A percentile compares a stretch with the other conserved stretches of the same genome.
phyloP scores from a whole-genome alignment of 129 eudicot genomes.

The Dittrichia graveolens region DNA sequence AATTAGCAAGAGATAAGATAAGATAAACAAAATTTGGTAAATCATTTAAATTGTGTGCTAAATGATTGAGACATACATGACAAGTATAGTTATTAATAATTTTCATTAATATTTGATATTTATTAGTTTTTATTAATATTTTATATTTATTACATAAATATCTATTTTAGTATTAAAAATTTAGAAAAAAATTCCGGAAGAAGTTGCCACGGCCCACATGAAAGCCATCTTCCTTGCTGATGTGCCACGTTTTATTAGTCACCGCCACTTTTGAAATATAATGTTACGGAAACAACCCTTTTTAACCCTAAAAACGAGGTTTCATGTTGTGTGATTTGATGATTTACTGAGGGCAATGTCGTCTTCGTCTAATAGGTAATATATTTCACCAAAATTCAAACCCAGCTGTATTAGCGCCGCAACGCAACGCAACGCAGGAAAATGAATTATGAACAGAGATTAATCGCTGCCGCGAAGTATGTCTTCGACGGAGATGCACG shows the following conservation, averaged over 20 bases:
- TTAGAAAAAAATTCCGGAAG: too few relatives aligned
- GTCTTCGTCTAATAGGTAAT: not conserved
- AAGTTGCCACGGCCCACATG: too few relatives aligned
- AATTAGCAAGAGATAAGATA: too few relatives aligned
- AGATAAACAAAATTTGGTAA: too few relatives aligned
- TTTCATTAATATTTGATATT: too few relatives aligned
- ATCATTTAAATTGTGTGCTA: too few relatives aligned
- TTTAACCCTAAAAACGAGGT: not conserved
- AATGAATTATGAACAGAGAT: constrained; percentile 68
- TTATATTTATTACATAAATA: too few relatives aligned
- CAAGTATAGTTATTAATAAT: too few relatives aligned
- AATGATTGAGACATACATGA: too few relatives aligned
- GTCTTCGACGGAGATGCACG: constrained; percentile 59
- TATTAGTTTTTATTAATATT: too few relatives aligned
- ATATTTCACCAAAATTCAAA: constrained; percentile 33
- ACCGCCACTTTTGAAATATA: not conserved
- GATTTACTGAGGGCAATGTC: not conserved
- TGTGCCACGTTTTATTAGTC: constrained; percentile 22
- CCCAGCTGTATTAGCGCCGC: constrained; percentile 30
- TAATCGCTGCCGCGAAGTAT: constrained; percentile 75
- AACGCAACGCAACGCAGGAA: not conserved
- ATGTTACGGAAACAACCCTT: constrained; percentile 10
- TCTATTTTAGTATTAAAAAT: too few relatives aligned
- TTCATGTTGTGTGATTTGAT: constrained; percentile 2
- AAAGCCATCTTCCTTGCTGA: not conserved